Evolutionary conservation across 2,329 filamentous ascomycete species (phyloP), one percentile per base, ranked within the genome.

Genomic region (Trichoderma citrinoviride): DNA sequence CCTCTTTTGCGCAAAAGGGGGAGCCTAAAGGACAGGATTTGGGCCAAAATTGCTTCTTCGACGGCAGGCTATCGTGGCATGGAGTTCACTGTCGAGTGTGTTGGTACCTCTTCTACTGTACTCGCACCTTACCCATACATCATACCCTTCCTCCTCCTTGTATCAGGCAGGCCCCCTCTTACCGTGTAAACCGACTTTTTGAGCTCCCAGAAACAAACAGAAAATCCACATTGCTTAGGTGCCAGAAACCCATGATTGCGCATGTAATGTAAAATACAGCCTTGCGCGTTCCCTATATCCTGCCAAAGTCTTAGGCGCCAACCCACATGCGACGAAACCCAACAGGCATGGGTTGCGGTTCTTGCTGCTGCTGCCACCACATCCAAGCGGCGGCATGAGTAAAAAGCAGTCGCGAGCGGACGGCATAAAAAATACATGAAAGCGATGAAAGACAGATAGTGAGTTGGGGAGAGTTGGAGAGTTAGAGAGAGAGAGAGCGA

Each of bases 101-200:
- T 62, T 66, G 64, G 57, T 58, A 66, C 62, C 64, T 66, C 58
- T 41, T 65, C 64, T 65, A 56, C 49, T 43, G 29, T 55, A 37
- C 19, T 29, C n/a, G 33, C 12, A 37, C 33, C 33, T 37, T 14
- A 37, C 33, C 12, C 12, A 14, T 37, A 37, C 33, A n/a, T 12
- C 12, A 14, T 37, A 2, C 29, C 29, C 56, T 43, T 40, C 41
- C 29, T 19, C 25, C 56, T 41, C n/a, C 57, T 37, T 62, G 46
- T 66, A 52, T 47, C 33, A 14, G 33, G 33, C 33, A 49, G 25
- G 23, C 52, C 25, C 5, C 52, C 21, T 57, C 53, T 49, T 27
- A 57, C 17, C 47, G 43, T 57, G 53, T 57, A 53, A 61, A 63
- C 64, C 64, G 58, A 63, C 52, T 63, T 65, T 66, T 66, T n/a